A percentile compares a stretch with the other conserved stretches of the same genome.
These are phyloP conservation scores for Candida morakotiae DNA, from an alignment of 805 yeast species.

Conservation along the genomic window DNA sequence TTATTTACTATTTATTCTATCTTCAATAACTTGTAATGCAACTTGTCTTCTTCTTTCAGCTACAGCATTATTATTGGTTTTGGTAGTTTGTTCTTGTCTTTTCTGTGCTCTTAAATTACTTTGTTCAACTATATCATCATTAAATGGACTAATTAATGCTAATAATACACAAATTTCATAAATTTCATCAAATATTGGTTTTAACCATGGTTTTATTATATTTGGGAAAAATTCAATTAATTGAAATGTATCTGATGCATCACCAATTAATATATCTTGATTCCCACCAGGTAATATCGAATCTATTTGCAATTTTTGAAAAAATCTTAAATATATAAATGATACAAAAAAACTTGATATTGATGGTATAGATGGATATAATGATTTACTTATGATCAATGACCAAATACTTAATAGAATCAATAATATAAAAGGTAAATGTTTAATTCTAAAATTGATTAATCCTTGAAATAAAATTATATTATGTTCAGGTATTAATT, in stretches of 20 bases:
- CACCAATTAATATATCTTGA: slow-evolving; percentile 54
- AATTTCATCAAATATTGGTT: slow-evolving; percentile 42
- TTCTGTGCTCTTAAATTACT: slow-evolving; percentile 69
- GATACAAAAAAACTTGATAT: slow-evolving; percentile 58
- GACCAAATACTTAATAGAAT: slow-evolving; percentile 34
- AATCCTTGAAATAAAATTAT: slow-evolving; percentile 44
- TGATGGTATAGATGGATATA: slow-evolving; percentile 55
- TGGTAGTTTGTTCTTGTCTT: slow-evolving; percentile 47
- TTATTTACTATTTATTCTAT: slow-evolving; percentile 41
- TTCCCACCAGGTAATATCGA: slow-evolving; percentile 49
- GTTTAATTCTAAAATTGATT: slow-evolving; percentile 52
- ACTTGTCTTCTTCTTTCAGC: slow-evolving; percentile 78
- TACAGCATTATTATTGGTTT: slow-evolving; percentile 17
- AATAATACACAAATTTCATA: slow-evolving; percentile 37
- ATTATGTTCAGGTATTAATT: slow-evolving; percentile 55
- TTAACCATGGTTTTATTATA: slow-evolving; percentile 45
- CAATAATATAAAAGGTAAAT: slow-evolving; percentile 50
- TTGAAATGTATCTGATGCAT: slow-evolving; percentile 86
- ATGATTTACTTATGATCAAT: slow-evolving; percentile 22
- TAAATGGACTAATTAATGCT: slow-evolving; percentile 57
- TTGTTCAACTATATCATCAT: slow-evolving; percentile 65
- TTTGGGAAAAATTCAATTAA: slow-evolving; percentile 83
- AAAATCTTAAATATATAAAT: slow-evolving; percentile 78
- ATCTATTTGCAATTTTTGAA: slow-evolving; percentile 54
- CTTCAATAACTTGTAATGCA: slow-evolving; percentile 71